Conservation (phyloP, 371 early-diverging fungal species). For the Mucor irregularis region DNA sequence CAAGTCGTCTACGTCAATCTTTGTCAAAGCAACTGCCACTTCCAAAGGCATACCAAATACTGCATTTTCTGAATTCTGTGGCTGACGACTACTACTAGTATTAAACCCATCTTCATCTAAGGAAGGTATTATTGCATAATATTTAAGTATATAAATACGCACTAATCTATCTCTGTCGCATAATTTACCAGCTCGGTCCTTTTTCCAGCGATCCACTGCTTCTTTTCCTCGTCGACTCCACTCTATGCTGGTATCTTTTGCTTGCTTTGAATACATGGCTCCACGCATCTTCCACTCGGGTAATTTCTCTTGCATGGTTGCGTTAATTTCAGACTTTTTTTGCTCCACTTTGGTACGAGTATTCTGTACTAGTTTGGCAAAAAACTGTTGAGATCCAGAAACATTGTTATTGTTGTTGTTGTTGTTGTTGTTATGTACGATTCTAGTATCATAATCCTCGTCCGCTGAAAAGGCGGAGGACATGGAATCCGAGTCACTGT, state of each 20-base stretch:
- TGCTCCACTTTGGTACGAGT: conserved; percentile 45
- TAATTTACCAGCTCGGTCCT: conserved; percentile 39
- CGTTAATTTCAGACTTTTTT: conserved; percentile 45
- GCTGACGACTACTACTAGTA: conserved; percentile 3
- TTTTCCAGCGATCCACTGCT: conserved; percentile 57
- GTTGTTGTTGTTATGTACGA: not conserved
- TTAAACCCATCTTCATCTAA: conserved; percentile 2
- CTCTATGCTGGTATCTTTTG: conserved; percentile 52
- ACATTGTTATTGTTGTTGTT: not conserved
- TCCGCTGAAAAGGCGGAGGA: conserved; percentile 17
- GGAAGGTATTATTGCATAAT: too few species aligned
- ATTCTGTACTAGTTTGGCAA: conserved; percentile 31
- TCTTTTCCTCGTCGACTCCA: conserved; percentile 50
- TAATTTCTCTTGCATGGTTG: conserved; percentile 49
- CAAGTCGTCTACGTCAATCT: conserved; percentile 52
- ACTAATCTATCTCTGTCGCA: too few species aligned
- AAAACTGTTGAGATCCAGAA: conserved; percentile 16
- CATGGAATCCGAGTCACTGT: conserved; percentile 13
- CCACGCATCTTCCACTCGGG: conserved; percentile 50
- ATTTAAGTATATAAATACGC: too few species aligned
- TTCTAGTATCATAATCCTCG: not conserved
- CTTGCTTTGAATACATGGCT: conserved; percentile 41
- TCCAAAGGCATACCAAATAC: conserved; percentile 62
- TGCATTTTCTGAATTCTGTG: conserved; percentile 21
- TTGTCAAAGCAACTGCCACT: conserved; percentile 52